Evolutionary conservation across 305 asterid species (phyloP).

Genomic region (Fraxinus albicans): DNA sequence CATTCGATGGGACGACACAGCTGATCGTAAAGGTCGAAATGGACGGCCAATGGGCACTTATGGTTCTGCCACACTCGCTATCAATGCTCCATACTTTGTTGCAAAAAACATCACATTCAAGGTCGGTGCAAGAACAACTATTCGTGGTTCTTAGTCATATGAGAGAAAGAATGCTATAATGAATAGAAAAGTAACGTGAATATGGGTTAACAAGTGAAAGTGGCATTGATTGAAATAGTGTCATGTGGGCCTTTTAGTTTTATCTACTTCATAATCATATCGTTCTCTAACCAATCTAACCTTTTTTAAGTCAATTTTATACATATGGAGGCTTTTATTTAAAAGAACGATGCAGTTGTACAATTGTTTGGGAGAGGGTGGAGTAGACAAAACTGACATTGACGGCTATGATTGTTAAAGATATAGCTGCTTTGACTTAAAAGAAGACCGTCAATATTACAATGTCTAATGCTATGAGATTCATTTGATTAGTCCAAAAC

Average conservation of each 20-base stretch:
- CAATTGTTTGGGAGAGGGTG: not conserved
- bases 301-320: not conserved
- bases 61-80: conserved; percentile 83
- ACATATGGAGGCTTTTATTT: not conserved
- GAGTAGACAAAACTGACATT: not conserved
- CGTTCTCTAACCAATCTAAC: not conserved
- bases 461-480: not conserved
- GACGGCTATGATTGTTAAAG: not conserved
- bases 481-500: not conserved
- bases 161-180: not conserved
- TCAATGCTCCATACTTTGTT: conserved; percentile 74
- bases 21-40: conserved; percentile 50
- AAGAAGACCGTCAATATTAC: not conserved
- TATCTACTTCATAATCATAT: no score
- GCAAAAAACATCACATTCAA: conserved; percentile 75
- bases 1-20: conserved; percentile 72
- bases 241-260: not conserved
- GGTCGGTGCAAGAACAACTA: conserved; percentile 33
- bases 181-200: not conserved
- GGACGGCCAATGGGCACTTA: conserved; percentile 68
- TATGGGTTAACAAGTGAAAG: not conserved
- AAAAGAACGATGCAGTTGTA: not conserved
- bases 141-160: not conserved
- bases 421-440: no score
- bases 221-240: not conserved